A percentile compares a stretch with the other conserved stretches of the same genome.
Evolutionary conservation across 345 rosid genomes (phyloP).

Genomic region (Syzygium oleosum): DNA sequence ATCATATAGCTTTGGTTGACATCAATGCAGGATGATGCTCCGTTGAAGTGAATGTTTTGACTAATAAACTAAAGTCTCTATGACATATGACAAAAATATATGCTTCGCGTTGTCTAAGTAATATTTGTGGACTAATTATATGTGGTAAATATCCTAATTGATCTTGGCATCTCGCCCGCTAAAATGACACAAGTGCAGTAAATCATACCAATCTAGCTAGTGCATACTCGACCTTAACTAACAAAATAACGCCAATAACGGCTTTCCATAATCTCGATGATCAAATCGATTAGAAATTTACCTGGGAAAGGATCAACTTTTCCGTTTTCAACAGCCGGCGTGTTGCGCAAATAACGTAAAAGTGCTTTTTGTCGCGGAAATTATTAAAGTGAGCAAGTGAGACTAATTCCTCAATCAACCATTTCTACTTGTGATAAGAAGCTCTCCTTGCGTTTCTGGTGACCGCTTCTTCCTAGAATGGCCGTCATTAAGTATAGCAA

Average conservation of each 20-base stretch:
- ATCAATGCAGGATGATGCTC: neutral
- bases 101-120: neutral
- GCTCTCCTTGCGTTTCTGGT: too few species aligned
- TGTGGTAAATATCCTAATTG: neutral
- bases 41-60: neutral
- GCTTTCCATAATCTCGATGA: neutral
- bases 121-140: neutral
- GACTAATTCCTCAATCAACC: neutral
- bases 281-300: neutral
- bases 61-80: neutral
- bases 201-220: neutral
- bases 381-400: neutral
- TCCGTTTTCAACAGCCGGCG: neutral
- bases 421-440: neutral
- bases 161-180: neutral
- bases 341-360: neutral
- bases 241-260: neutral
- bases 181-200: neutral
- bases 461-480: too few species aligned
- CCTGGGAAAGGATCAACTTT: accelerated
- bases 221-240: neutral
- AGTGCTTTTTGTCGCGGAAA: neutral
- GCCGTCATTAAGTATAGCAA: too few species aligned
- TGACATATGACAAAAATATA: neutral
- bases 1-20: neutral